Percentiles rank a stretch among this genome's conserved stretches.
These are phyloP conservation scores for Mycena kentingensis DNA, from an alignment of 768 basidiomycete genomes.

Conservation along the genomic window DNA sequence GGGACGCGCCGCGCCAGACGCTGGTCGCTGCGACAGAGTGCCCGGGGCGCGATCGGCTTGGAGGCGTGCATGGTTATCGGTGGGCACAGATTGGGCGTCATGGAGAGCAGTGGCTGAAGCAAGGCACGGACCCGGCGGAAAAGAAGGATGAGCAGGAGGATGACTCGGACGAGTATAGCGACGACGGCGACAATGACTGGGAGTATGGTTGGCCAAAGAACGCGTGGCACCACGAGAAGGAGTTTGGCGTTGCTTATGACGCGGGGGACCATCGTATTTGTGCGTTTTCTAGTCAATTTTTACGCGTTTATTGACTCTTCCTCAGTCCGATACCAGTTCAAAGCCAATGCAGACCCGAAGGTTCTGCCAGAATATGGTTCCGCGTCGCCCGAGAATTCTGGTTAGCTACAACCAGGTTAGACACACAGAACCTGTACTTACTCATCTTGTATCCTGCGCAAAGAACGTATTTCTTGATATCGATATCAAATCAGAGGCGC, in stretches of 20 bases:
- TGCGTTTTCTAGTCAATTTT: background rate
- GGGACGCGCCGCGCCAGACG: slow-evolving; percentile 26
- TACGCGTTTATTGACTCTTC: background rate
- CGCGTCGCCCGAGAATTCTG: no score
- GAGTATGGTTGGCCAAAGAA: slow-evolving; percentile 11
- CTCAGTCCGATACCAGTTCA: slow-evolving; percentile 16
- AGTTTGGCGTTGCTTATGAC: slow-evolving; percentile 12
- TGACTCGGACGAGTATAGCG: background rate
- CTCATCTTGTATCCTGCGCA: no score
- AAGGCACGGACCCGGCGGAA: background rate
- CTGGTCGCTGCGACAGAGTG: slow-evolving; percentile 37
- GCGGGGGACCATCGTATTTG: slow-evolving; percentile 13
- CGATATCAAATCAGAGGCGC: no score
- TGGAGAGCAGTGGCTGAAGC: background rate
- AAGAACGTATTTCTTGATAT: no score
- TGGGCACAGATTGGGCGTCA: slow-evolving; percentile 19
- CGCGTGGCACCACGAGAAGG: slow-evolving; percentile 7
- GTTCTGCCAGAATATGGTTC: slow-evolving; percentile 12
- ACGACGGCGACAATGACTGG: slow-evolving; percentile 5
- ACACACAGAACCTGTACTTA: no score
- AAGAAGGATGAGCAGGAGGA: background rate
- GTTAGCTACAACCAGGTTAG: no score
- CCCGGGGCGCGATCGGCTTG: slow-evolving; percentile 28
- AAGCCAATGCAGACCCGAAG: slow-evolving; percentile 3
- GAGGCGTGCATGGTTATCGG: slow-evolving; percentile 29